Evolutionary conservation across 257 asterid species (phyloP), one percentile per base, ranked within the genome.

Genomic region (Solanum commersonii): DNA sequence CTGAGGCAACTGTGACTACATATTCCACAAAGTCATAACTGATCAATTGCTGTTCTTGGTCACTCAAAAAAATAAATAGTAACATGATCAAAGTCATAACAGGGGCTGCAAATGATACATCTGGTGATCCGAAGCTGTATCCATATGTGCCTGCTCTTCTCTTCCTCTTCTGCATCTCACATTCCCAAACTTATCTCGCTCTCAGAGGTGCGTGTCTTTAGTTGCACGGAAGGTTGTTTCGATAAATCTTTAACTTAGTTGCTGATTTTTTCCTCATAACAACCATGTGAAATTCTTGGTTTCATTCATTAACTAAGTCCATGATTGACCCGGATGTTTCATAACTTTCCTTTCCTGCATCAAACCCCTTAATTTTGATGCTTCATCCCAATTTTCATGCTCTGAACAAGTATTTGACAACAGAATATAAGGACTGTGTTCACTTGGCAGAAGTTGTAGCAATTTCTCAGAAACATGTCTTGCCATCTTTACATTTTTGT

Each of bases 321-420:
- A 94, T 88, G 98, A 95, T 87, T 91, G 92, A 37, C 94, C 98
- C 1, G 96, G 96, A 87, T 46, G 90, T 85, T 94, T 95, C 60
- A 77, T 74, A 4, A 92, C 91, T 86, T 91, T 56, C 87, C 87
- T 93, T 83, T 90, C 92, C 88, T 81, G 90, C 96, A 95, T 92
- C 92, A 89, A 89, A 81, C 86, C 86, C 92, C 98, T 93, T 40
- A 89, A 10, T 70, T 89, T 92, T 63, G 94, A 93, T 34, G 95
- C 98, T 88, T 92, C 94, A 37, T 92, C 92, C 98, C 96, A 95
- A 13, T 8, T 85, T 83, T 91, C 82, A 87, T 93, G 84, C 46
- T 90, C 95, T 44, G 94, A 94, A 74, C 91, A 92, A 71, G 95
- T 88, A 88, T 94, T 94, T n/a, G 98, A 93, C 37, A 90, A 77